These are phyloP conservation scores for Aspergillus fijiensis DNA, from an alignment of 2,329 filamentous ascomycete genomes.

Conservation along the genomic window DNA sequence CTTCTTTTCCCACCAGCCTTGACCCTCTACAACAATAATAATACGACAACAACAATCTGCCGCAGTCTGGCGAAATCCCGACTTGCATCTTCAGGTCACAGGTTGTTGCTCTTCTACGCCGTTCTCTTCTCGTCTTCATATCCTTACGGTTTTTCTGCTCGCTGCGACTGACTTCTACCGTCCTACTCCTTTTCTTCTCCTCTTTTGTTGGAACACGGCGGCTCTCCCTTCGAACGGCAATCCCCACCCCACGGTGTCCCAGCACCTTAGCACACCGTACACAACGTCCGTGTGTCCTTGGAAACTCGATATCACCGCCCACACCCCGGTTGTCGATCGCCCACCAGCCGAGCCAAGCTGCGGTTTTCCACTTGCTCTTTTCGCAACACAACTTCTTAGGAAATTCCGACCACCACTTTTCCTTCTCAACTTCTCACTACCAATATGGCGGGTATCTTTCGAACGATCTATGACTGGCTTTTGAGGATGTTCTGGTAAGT, in stretches of 20 bases:
- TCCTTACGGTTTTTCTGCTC: neutral
- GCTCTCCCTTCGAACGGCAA: conserved; percentile 17
- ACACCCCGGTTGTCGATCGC: conserved; percentile 9
- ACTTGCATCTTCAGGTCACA: neutral
- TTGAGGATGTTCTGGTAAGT: conserved; percentile 93
- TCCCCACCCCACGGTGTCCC: conserved; percentile 21
- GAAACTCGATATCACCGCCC: conserved; percentile 18
- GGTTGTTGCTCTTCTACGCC: neutral
- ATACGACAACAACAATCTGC: neutral
- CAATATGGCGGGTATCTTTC: conserved; percentile 86
- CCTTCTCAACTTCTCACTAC: conserved; percentile 6
- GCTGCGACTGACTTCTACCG: neutral
- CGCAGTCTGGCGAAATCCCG: neutral
- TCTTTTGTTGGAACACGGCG: conserved; percentile 13
- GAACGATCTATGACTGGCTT: conserved; percentile 96
- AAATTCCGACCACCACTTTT: conserved; percentile 8
- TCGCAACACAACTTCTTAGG: neutral
- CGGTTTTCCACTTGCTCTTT: conserved; percentile 8
- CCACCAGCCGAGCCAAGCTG: conserved; percentile 12
- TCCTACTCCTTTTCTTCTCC: conserved; percentile 13
- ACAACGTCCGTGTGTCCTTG: conserved; percentile 20
- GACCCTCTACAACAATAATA: conserved; percentile 1
- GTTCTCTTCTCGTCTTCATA: neutral
- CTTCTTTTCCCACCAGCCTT: conserved; percentile 1
- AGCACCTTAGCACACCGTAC: neutral